These are phyloP conservation scores for Sabuloglossum arenarium DNA, from an alignment of 495 filamentous ascomycete species.

Conservation along the genomic window DNA sequence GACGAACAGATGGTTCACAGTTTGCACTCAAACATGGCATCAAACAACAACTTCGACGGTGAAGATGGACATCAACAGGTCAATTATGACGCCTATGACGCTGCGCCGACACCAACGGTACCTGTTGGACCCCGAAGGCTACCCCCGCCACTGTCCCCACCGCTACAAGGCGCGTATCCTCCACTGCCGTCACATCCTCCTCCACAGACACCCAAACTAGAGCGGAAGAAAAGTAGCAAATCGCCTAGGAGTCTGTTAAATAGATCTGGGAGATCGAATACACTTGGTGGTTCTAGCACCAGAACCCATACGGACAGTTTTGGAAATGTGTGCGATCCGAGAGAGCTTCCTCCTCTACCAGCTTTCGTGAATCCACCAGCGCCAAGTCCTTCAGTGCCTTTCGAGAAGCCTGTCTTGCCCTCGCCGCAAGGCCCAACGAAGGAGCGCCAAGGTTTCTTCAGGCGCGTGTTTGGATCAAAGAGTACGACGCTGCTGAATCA, in stretches of 20 bases:
- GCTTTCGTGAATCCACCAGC: slow-evolving; percentile 21
- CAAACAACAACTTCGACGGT: slow-evolving; percentile 1
- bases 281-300: neutral
- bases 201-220: neutral
- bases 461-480: slow-evolving; percentile 63
- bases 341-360: slow-evolving; percentile 16
- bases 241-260: neutral
- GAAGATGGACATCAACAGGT: slow-evolving; percentile 14
- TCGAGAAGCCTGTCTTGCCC: slow-evolving; percentile 23
- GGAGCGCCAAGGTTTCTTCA: slow-evolving; percentile 76
- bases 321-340: slow-evolving; percentile 10
- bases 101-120: slow-evolving; percentile 74
- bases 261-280: neutral
- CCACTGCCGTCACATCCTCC: slow-evolving; percentile 1
- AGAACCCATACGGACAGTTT: slow-evolving; percentile 1
- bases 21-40: slow-evolving; percentile 5
- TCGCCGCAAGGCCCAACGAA: slow-evolving; percentile 18
- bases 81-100: slow-evolving; percentile 42
- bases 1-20: neutral
- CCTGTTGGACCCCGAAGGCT: slow-evolving; percentile 52
- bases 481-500: slow-evolving; percentile 3
- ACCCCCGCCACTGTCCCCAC: slow-evolving; percentile 17
- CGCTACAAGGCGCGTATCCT: neutral
- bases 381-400: slow-evolving; percentile 31
- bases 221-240: neutral